Percentiles rank a stretch among this genome's conserved stretches.
Evolutionary conservation across 441 rosid genomes (phyloP).

Genomic region (Corymbia citriodora): DNA sequence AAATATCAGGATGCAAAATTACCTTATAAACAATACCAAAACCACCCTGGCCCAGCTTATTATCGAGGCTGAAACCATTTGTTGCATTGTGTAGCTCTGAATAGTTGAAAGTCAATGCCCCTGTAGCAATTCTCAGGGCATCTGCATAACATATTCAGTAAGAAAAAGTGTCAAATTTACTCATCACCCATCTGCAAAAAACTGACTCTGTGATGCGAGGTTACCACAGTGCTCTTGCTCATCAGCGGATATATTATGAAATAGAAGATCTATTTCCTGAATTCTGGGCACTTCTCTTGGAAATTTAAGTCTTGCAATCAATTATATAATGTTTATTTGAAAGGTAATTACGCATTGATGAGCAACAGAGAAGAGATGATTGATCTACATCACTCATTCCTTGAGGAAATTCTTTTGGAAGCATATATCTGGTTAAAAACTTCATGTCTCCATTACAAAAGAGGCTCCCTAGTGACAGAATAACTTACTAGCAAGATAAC

Average conservation of each 20-base stretch:
- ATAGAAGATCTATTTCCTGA: not conserved
- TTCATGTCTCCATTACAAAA: not conserved
- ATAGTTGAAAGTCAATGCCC: constrained; percentile 10
- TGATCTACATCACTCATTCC: not conserved
- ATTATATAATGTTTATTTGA: not conserved
- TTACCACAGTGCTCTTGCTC: not conserved
- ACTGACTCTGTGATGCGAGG: not conserved
- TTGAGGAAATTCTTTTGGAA: not conserved
- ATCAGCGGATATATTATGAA: not conserved
- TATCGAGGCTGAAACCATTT: constrained; percentile 2
- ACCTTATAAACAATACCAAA: not conserved
- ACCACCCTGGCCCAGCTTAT: constrained; percentile 2
- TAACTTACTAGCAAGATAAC: not conserved
- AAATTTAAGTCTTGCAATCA: not conserved
- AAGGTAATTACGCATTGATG: not conserved
- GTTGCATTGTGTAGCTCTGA: constrained; percentile 22
- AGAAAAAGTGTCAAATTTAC: not conserved
- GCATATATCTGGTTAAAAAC: not conserved
- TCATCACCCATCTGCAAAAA: not conserved
- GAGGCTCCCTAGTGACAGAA: not conserved
- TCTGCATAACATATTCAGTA: not conserved
- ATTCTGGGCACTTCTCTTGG: not conserved
- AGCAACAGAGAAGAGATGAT: not conserved
- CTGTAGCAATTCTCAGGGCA: not conserved
- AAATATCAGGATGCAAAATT: not conserved